Base-by-base conservation (phyloP, 176 grass and related monocot genomes). In the Raddia distichophylla region DNA sequence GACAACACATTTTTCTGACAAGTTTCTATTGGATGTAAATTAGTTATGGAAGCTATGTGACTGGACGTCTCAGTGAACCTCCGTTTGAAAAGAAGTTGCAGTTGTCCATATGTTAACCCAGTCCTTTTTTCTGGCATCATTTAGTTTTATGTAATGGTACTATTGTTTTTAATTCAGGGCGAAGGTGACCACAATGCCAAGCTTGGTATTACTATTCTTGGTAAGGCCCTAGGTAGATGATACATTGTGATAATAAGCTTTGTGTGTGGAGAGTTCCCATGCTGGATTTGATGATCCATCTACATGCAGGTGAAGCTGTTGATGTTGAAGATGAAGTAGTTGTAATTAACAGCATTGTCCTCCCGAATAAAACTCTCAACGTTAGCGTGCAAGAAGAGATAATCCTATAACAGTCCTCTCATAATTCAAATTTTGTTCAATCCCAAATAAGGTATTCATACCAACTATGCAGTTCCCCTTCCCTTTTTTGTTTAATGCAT, bases 151-250 rank as follows among this genome's bases (percentile, higher is more conserved):
- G 10, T 81, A 66, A 85, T 33, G 35, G 60, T 81, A 52, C 3
- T 77, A 66, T 11, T 77, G 16, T 82, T 87, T 14, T 83, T 63
- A 77, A 93, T 90, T 73, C 97, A 99, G 91, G 91, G 89, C 1
- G 89, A 80, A 83, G 93, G 91, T 78, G 91, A 99, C 76, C 85
- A 96, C 78, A 96, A 99, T 59, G 87, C 93, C 22, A 99, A 96
- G 88, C 97, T 99, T 82, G 97, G 97, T 51, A 96, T 99, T 83
- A 94, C 97, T 40, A 99, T 99, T 71, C 97, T 99, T 70, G 97
- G 97, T 99, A 99, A 68, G 72, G 58, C 69, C 59, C 51, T 58
- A 6, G 6, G 33, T 82, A 60, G n/a, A 68, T 14, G 8, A 47
- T 73, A 20, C 71, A 15, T 86, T 45, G 17, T 37, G 64, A 67